Evolutionary conservation across 371 early-diverging fungal genomes (phyloP), one percentile per base, ranked within the genome.

Genomic region (Zopfochytrium polystomum): DNA sequence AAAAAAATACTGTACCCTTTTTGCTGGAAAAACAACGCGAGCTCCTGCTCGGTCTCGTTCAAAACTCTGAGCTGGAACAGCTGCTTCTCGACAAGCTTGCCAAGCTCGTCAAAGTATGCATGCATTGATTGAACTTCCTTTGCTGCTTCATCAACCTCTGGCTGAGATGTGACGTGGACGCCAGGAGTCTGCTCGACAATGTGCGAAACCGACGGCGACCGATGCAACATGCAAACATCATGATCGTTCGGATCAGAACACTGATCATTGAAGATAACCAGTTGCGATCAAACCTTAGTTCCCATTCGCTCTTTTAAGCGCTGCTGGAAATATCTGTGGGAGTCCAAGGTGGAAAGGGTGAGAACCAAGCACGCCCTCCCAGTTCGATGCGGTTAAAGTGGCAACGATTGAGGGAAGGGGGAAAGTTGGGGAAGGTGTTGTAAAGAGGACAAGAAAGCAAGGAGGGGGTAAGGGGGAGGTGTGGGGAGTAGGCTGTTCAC

Each of bases 101-200:
- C 70, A 11, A 77, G 58, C 32, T 66, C 60, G 45, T 52, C 34
- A 48, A 73, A 76, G 58, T 72, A 76, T 4, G 49, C 55, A 53
- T 61, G 55, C 73, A 76, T 68, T 9, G 45, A 62, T 43, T 73
- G 57, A 6, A 76, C 71, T 25, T 73, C 71, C 44, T 72, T 65
- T 4, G 59, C 66, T 3, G 77, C 71, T 33, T 76, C 77, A 43
- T 76, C 77, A 26, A 76, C 77, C 66, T 76, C 77, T 3, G 77
- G 77, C 52, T 76, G 77, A 9, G 70, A 49, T 1, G 77, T 76
- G 52, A 76, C 60, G 35, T 76, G 77, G 58, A 66, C 58, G 58
- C 53, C 18, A 30, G 22, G n/a, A n/a, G n/a, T n/a, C n/a, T n/a
- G n/a, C n/a, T n/a, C n/a, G n/a, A n/a, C 35, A 11, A 20, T 29